Percentiles rank a stretch among this genome's conserved stretches.
phyloP scores from a whole-genome alignment of 2,329 filamentous ascomycete species.

The Sclerotiophoma versabilis region DNA sequence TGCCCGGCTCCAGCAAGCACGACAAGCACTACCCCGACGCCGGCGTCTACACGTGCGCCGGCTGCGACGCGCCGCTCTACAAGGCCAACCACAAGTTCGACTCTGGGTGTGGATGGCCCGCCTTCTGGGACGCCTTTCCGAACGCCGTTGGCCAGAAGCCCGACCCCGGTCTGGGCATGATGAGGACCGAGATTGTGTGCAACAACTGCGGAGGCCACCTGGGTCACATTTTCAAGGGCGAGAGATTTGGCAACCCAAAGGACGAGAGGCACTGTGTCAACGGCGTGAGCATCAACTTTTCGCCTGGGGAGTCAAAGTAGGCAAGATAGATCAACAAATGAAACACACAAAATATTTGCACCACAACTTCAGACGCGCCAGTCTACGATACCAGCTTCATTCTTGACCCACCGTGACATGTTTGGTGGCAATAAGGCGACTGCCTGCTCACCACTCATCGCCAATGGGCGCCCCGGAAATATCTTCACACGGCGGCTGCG shows the following conservation, averaged over 20 bases:
- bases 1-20: slow-evolving; percentile 79
- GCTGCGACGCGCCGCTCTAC: slow-evolving; percentile 87
- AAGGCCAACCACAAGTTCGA: slow-evolving; percentile 94
- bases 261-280: slow-evolving; percentile 98
- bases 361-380: not conserved
- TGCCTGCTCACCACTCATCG: not conserved
- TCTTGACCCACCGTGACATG: too few species aligned
- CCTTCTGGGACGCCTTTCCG: slow-evolving; percentile 94
- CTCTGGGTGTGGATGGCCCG: slow-evolving; percentile 96
- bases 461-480: slow-evolving; percentile 10
- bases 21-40: slow-evolving; percentile 81
- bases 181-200: slow-evolving; percentile 91
- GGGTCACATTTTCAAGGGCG: slow-evolving; percentile 91
- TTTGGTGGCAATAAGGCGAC: slow-evolving; percentile 12
- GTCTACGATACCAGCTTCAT: too few species aligned
- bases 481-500: not conserved
- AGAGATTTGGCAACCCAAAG: slow-evolving; percentile 82
- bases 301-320: slow-evolving; percentile 63
- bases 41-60: slow-evolving; percentile 88
- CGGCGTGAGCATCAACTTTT: slow-evolving; percentile 87
- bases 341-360: not conserved
- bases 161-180: slow-evolving; percentile 81
- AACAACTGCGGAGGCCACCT: slow-evolving; percentile 92
- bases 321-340: not conserved
- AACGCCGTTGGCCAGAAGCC: slow-evolving; percentile 85